These are phyloP conservation scores for Penstemon barbatus DNA, from an alignment of 257 asterid species.

Conservation along the genomic window DNA sequence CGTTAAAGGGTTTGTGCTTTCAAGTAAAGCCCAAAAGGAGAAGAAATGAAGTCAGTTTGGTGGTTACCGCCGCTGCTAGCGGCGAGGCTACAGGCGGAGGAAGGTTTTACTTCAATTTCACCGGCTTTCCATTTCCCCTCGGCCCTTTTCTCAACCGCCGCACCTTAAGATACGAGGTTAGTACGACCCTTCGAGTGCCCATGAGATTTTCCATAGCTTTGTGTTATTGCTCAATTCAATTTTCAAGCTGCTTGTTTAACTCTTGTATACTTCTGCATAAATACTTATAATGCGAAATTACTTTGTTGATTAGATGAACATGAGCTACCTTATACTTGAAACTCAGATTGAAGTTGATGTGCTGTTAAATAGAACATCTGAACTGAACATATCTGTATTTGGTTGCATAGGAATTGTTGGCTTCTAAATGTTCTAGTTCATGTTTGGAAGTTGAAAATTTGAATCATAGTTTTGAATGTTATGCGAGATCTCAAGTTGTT, in stretches of 20 bases:
- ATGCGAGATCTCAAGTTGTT: too few species aligned
- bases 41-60: constrained; percentile 36
- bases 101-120: constrained; percentile 79
- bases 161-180: constrained; percentile 79
- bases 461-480: too few species aligned
- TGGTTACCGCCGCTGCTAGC: constrained; percentile 50
- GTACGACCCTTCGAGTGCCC: background rate
- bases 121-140: constrained; percentile 95
- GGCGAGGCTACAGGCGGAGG: constrained; percentile 46
- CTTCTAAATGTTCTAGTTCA: background rate
- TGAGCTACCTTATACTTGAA: background rate
- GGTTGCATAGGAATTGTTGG: background rate
- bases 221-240: background rate
- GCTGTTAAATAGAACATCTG: background rate
- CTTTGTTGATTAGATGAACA: background rate
- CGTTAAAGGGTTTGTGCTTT: constrained; percentile 42
- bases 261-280: background rate
- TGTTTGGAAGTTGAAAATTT: too few species aligned
- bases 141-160: constrained; percentile 94
- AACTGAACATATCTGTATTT: constrained; percentile 10
- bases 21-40: constrained; percentile 51
- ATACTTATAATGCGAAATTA: background rate
- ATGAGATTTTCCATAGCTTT: background rate
- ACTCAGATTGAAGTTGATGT: background rate
- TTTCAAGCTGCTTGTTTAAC: background rate